A percentile compares a stretch with the other conserved stretches of the same genome.
Evolutionary conservation across 2,329 filamentous ascomycete genomes (phyloP).

Genomic region (Elsinoe fawcettii): DNA sequence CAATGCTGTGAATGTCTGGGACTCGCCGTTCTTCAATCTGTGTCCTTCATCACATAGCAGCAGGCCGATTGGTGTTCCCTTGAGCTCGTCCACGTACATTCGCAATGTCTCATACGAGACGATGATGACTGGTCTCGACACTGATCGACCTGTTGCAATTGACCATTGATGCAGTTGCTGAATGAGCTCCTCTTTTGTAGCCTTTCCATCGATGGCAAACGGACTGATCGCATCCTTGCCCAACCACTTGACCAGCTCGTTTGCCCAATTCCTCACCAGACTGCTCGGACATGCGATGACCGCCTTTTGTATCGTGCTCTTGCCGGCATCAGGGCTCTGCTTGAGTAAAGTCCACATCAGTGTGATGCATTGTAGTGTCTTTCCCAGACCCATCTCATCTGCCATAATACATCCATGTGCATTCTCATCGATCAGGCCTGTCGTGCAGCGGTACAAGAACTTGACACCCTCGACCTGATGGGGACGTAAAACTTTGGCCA

Average conservation of each 20-base stretch:
- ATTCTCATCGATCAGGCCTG: conserved; percentile 87
- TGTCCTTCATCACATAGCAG: conserved; percentile 96
- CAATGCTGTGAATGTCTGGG: conserved; percentile 84
- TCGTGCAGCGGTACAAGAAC: conserved; percentile 92
- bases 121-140: conserved; percentile 89
- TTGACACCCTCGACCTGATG: conserved; percentile 98
- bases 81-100: conserved; percentile 82
- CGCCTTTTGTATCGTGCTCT: conserved; percentile 86
- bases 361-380: conserved; percentile 94
- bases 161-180: conserved; percentile 91
- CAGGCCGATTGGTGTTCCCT: conserved; percentile 80
- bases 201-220: conserved; percentile 95
- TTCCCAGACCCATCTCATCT: conserved; percentile 96
- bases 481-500: conserved; percentile 83
- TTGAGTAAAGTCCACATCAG: conserved; percentile 95
- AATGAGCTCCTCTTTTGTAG: conserved; percentile 84
- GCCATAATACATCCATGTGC: conserved; percentile 99
- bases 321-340: conserved; percentile 92
- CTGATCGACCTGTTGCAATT: conserved; percentile 77
- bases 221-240: conserved; percentile 83
- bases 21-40: conserved; percentile 92
- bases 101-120: conserved; percentile 96
- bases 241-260: conserved; percentile 93
- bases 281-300: conserved; percentile 96
- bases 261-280: conserved; percentile 95